These are phyloP conservation scores for Trapa incisa DNA, from an alignment of 345 rosid genomes.

Conservation along the genomic window DNA sequence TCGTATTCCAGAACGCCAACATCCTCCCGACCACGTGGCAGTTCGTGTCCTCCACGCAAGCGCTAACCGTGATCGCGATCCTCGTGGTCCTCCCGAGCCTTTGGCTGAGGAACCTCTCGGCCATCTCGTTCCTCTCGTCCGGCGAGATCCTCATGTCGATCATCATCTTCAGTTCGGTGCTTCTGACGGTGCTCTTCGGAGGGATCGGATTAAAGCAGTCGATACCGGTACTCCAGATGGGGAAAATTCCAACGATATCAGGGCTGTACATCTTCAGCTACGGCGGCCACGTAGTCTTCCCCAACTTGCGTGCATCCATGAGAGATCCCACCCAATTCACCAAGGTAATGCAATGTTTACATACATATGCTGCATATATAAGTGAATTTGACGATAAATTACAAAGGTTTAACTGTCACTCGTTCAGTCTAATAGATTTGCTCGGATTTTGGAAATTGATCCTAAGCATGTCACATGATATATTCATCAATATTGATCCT, in stretches of 20 bases:
- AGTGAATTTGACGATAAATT: no score
- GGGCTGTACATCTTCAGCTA: conserved; percentile 57
- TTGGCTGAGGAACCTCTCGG: conserved; percentile 60
- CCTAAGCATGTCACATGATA: no score
- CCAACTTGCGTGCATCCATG: conserved; percentile 59
- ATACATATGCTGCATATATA: no score
- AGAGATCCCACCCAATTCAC: conserved; percentile 68
- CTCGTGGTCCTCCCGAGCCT: conserved; percentile 54
- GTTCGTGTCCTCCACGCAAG: conserved; percentile 30
- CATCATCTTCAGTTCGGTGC: conserved; percentile 44
- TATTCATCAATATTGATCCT: no score
- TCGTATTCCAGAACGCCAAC: conserved; percentile 28
- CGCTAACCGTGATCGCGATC: conserved; percentile 41
- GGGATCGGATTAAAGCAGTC: conserved; percentile 23
- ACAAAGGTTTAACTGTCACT: no score
- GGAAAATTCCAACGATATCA: conserved; percentile 49
- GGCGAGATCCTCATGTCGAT: conserved; percentile 67
- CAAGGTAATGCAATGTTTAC: conserved; percentile 26
- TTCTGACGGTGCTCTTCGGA: conserved; percentile 38
- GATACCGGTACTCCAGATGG: conserved; percentile 33
- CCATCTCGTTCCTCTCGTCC: conserved; percentile 58
- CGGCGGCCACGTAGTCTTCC: conserved; percentile 72
- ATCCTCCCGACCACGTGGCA: conserved; percentile 11
- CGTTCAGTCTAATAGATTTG: no score
- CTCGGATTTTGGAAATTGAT: no score